Evolutionary conservation across 257 asterid species (phyloP).

Genomic region (Plectranthus barbatus): DNA sequence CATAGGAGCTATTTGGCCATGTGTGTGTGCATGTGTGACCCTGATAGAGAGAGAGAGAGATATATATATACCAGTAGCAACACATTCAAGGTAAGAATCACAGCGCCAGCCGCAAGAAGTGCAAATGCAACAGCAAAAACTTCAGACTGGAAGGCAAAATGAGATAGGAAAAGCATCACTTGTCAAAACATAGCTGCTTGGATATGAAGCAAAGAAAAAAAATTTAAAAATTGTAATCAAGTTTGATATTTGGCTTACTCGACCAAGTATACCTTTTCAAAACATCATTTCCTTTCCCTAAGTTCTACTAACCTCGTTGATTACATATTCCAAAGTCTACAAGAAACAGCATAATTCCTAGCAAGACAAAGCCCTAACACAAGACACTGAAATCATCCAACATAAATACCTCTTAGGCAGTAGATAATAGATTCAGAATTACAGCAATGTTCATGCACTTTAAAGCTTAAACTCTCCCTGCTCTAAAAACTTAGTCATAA

Average conservation of each 20-base stretch:
- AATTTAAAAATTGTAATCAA: background rate
- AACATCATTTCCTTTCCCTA: background rate
- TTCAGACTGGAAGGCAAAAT: constrained; percentile 61
- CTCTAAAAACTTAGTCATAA: background rate
- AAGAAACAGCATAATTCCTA: background rate
- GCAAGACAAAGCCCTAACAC: background rate
- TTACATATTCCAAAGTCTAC: background rate
- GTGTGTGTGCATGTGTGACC: background rate
- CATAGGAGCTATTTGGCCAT: too few relatives aligned
- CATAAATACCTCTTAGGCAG: background rate
- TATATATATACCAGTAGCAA: constrained; percentile 63
- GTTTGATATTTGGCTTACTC: background rate
- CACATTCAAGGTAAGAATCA: constrained; percentile 83
- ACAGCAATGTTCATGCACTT: background rate
- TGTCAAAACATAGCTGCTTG: background rate
- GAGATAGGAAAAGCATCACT: background rate
- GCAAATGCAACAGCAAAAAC: constrained; percentile 98
- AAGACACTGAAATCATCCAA: background rate
- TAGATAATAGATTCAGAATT: background rate
- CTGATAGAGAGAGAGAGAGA: constrained; percentile 11
- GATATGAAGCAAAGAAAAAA: background rate
- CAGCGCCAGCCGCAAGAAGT: constrained; percentile 85
- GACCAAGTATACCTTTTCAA: background rate
- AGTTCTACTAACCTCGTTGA: background rate
- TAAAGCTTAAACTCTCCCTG: background rate